Evolutionary conservation across 108 stramenopile species (phyloP).

Genomic region (Stephanodiscus minutulus): DNA sequence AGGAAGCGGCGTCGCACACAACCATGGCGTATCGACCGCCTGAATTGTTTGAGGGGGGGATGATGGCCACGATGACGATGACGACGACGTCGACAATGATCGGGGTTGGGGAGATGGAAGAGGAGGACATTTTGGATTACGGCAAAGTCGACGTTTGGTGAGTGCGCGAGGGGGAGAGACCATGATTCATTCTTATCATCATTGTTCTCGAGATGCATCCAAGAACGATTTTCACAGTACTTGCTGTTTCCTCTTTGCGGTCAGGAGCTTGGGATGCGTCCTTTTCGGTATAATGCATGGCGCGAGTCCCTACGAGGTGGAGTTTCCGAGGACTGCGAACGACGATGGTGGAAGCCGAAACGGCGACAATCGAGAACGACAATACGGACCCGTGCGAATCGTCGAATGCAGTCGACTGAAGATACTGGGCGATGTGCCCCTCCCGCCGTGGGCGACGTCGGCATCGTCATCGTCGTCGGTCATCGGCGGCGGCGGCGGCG

Average conservation of each 20-base stretch:
- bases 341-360: slow-evolving; percentile 3
- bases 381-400: slow-evolving; percentile 45
- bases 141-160: slow-evolving; percentile 81
- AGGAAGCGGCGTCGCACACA: slow-evolving; percentile 64
- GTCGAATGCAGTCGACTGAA: slow-evolving; percentile 74
- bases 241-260: not conserved
- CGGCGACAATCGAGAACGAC: slow-evolving; percentile 9
- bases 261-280: slow-evolving; percentile 63
- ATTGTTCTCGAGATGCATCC: not conserved
- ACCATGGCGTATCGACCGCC: slow-evolving; percentile 87
- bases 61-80: no score
- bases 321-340: slow-evolving; percentile 41
- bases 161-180: not conserved
- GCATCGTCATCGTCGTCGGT: not conserved
- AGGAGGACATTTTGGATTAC: slow-evolving; percentile 57
- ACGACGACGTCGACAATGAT: not conserved
- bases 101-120: not conserved
- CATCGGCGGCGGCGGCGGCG: not conserved
- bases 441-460: slow-evolving; percentile 20
- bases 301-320: slow-evolving; percentile 76
- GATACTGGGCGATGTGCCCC: slow-evolving; percentile 53
- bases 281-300: slow-evolving; percentile 84
- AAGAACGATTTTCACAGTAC: not conserved
- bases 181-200: not conserved
- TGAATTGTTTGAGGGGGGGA: slow-evolving; percentile 82